These are phyloP conservation scores for Tylopilus rubrobrunneus DNA, from an alignment of 768 basidiomycete species.

Conservation along the genomic window DNA sequence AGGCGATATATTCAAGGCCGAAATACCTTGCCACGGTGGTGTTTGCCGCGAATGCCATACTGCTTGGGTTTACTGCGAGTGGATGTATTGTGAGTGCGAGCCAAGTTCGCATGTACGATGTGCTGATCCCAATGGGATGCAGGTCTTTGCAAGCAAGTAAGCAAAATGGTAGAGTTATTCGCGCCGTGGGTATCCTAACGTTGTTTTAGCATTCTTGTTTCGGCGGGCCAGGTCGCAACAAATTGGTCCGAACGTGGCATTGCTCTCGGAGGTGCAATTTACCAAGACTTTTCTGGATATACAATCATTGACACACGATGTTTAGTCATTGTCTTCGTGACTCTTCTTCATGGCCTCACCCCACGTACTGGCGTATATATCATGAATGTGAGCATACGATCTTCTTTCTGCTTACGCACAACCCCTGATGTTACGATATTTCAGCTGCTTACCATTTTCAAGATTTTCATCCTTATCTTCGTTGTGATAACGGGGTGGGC, in stretches of 20 bases:
- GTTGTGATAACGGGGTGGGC: no score
- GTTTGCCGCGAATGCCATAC: background rate
- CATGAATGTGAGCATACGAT: conserved; percentile 45
- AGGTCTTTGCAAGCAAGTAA: conserved; percentile 37
- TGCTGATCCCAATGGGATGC: background rate
- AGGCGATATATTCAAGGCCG: background rate
- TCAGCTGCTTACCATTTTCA: no score
- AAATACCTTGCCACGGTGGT: background rate
- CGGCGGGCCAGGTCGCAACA: conserved; percentile 37
- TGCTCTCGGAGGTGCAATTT: conserved; percentile 46
- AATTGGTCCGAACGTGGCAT: conserved; percentile 56
- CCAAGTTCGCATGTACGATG: no score
- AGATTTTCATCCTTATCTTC: no score
- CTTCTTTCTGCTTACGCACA: no score
- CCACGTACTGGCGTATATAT: conserved; percentile 45
- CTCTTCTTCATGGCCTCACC: conserved; percentile 48
- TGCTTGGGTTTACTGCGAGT: background rate
- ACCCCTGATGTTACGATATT: no score
- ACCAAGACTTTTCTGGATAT: background rate
- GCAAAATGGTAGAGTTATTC: background rate
- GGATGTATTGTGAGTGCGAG: background rate
- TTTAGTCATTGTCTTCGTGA: conserved; percentile 48
- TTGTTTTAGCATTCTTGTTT: conserved; percentile 42
- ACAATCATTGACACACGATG: no score
- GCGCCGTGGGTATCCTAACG: background rate